Percentiles rank a stretch among this genome's conserved stretches.
These are phyloP conservation scores for Trebouxia gelatinosa DNA, from an alignment of 163 green algal genomes.

Conservation along the genomic window DNA sequence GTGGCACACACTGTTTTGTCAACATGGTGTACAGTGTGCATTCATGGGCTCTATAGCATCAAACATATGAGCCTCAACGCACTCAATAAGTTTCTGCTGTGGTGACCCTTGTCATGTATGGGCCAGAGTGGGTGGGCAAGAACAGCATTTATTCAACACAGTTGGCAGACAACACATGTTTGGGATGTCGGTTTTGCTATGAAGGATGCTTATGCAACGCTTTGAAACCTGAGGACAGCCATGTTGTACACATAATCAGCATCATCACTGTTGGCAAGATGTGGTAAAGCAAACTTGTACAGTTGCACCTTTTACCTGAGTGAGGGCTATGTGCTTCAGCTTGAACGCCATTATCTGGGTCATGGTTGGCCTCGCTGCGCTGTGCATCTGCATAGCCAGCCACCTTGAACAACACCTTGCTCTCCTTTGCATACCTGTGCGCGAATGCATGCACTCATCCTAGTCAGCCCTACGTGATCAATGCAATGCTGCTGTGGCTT, in stretches of 20 bases:
- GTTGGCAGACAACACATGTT: too few relatives aligned
- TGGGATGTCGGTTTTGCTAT: too few relatives aligned
- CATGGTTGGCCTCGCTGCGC: background rate
- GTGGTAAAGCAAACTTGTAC: background rate
- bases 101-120: background rate
- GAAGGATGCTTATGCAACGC: too few relatives aligned
- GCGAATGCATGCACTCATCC: too few relatives aligned
- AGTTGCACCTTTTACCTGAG: background rate
- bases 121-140: background rate
- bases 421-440: constrained; percentile 61
- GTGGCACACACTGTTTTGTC: background rate
- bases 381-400: constrained; percentile 42
- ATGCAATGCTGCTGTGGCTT: too few relatives aligned
- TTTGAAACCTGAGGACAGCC: background rate
- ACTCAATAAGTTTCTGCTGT: background rate
- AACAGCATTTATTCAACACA: background rate
- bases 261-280: background rate
- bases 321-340: background rate
- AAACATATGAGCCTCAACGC: background rate
- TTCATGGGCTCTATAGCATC: background rate
- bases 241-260: background rate
- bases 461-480: too few relatives aligned
- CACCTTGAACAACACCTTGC: constrained; percentile 84
- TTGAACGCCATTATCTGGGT: background rate
- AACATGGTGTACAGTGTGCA: background rate